These are phyloP conservation scores for Colletotrichum limetticola DNA, from an alignment of 2,329 filamentous ascomycete species.

Conservation along the genomic window DNA sequence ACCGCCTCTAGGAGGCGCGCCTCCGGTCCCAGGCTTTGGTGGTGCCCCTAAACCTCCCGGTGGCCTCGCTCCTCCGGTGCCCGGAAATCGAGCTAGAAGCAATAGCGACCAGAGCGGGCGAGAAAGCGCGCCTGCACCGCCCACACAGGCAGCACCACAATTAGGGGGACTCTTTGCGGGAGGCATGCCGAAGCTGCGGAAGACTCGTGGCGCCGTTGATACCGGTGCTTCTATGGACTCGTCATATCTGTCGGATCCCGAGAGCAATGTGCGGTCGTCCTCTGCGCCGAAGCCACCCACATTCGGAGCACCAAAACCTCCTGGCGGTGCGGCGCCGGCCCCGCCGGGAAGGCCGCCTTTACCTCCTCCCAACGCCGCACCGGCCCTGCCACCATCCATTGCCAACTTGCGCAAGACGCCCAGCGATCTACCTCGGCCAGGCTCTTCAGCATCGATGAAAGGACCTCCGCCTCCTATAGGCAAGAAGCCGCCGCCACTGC, in stretches of 20 bases:
- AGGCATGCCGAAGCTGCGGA: conserved; percentile 95
- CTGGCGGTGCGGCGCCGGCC: conserved; percentile 67
- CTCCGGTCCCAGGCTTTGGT: conserved; percentile 76
- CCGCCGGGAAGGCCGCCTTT: conserved; percentile 65
- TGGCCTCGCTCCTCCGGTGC: conserved; percentile 77
- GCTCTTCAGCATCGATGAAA: conserved; percentile 69
- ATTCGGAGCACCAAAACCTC: conserved; percentile 67
- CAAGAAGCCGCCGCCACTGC: conserved; percentile 77
- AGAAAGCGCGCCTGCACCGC: conserved; percentile 50
- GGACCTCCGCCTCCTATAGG: conserved; percentile 82
- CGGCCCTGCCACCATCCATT: conserved; percentile 63
- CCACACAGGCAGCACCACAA: conserved; percentile 76
- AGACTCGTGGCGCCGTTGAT: conserved; percentile 82
- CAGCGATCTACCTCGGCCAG: conserved; percentile 63
- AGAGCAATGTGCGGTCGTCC: conserved; percentile 57
- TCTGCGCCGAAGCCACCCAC: conserved; percentile 65
- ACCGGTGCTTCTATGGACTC: conserved; percentile 71
- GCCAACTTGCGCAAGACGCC: conserved; percentile 69
- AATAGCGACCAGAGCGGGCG: conserved; percentile 79
- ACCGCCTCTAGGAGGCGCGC: conserved; percentile 78
- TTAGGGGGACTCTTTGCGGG: conserved; percentile 89
- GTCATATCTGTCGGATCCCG: conserved; percentile 85
- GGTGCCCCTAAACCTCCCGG: conserved; percentile 62
- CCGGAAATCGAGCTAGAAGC: conserved; percentile 78
- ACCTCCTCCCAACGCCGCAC: conserved; percentile 55